Conservation (phyloP, 2,329 filamentous ascomycete species). For the Fusarium verticillioides region DNA sequence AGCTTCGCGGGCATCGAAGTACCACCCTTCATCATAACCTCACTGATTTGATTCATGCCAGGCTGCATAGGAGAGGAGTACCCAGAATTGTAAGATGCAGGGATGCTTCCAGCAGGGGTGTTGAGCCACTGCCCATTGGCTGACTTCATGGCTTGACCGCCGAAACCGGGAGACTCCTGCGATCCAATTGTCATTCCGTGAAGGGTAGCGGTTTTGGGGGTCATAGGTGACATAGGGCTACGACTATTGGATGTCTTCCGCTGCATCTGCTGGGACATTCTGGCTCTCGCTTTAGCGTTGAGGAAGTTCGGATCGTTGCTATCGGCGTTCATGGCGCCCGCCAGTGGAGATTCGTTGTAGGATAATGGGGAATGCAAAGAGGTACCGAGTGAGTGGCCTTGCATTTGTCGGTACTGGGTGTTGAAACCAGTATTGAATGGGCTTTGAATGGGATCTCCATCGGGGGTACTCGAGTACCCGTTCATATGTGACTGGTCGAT, state of each 20-base stretch:
- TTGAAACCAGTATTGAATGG: conserved; percentile 85
- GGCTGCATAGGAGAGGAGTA: conserved; percentile 83
- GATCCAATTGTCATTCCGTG: conserved; percentile 75
- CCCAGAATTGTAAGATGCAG: conserved; percentile 88
- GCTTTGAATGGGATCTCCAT: conserved; percentile 91
- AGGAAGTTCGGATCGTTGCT: conserved; percentile 66
- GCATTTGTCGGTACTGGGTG: conserved; percentile 80
- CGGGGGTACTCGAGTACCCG: conserved; percentile 90
- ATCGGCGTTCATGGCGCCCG: conserved; percentile 62
- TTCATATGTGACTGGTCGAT: conserved; percentile 75
- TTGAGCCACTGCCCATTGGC: conserved; percentile 91
- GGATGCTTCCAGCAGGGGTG: conserved; percentile 79
- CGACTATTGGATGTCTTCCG: conserved; percentile 79
- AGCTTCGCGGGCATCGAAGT: conserved; percentile 93
- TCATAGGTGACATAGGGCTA: conserved; percentile 73
- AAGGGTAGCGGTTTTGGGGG: conserved; percentile 84
- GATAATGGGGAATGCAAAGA: conserved; percentile 58
- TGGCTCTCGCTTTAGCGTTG: conserved; percentile 69
- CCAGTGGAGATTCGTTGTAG: conserved; percentile 53
- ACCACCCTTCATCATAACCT: conserved; percentile 88
- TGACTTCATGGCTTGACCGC: conserved; percentile 85
- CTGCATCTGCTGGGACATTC: conserved; percentile 72
- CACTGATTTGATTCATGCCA: conserved; percentile 81
- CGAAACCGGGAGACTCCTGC: conserved; percentile 77
- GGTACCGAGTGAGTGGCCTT: conserved; percentile 66